Conservation (phyloP, 2,329 filamentous ascomycete genomes). For the Aquanectria penicillioides region DNA sequence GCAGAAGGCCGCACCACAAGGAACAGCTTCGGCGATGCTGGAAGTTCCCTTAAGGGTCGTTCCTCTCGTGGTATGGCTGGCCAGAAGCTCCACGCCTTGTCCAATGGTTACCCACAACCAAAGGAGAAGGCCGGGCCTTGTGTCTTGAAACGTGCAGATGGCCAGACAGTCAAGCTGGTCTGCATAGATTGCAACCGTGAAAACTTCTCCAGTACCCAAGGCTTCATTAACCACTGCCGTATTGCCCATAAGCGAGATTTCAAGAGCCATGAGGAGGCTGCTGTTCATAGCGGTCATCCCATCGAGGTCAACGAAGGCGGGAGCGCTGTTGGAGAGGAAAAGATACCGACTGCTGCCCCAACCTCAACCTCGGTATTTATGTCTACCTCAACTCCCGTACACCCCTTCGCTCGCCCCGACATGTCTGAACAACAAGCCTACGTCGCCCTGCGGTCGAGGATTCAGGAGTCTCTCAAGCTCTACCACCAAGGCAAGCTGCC, state of each 20-base stretch:
- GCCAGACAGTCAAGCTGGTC: slow-evolving; percentile 86
- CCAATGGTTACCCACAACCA: slow-evolving; percentile 75
- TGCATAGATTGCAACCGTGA: slow-evolving; percentile 89
- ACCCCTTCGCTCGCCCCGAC: slow-evolving; percentile 54
- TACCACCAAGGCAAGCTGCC: slow-evolving; percentile 63
- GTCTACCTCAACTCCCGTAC: slow-evolving; percentile 40
- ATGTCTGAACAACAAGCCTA: slow-evolving; percentile 64
- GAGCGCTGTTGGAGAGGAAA: slow-evolving; percentile 38
- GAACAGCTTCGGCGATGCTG: slow-evolving; percentile 66
- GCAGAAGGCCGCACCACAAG: slow-evolving; percentile 82
- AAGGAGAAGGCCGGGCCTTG: slow-evolving; percentile 87
- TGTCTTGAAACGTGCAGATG: slow-evolving; percentile 86
- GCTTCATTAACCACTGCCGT: slow-evolving; percentile 99
- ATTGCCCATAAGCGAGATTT: slow-evolving; percentile 94
- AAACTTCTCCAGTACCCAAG: slow-evolving; percentile 95
- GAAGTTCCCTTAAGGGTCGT: slow-evolving; percentile 60
- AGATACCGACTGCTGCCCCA: slow-evolving; percentile 19
- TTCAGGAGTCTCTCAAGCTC: slow-evolving; percentile 63
- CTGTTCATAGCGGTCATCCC: slow-evolving; percentile 84
- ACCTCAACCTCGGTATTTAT: slow-evolving; percentile 12
- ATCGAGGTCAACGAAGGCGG: slow-evolving; percentile 63
- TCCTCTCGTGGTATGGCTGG: slow-evolving; percentile 60
- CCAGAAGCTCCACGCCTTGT: slow-evolving; percentile 74
- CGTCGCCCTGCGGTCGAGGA: slow-evolving; percentile 60
- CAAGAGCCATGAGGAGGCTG: slow-evolving; percentile 95